phyloP scores from a whole-genome alignment of 2,329 filamentous ascomycete species.

The Colletotrichum sp. region DNA sequence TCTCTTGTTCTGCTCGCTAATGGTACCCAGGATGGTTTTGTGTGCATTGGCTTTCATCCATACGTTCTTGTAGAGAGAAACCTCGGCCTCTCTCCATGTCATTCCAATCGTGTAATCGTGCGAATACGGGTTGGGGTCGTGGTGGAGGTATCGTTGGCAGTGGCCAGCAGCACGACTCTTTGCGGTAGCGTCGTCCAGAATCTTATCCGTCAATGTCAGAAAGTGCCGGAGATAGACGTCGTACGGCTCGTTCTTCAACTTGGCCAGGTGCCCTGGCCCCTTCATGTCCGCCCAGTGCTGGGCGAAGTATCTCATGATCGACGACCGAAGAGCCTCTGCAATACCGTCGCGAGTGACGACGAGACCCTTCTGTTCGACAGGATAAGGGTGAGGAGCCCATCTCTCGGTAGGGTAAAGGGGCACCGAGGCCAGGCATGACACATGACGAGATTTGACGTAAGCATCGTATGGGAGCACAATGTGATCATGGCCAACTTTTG shows the following conservation, averaged over 20 bases:
- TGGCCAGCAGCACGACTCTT: neutral
- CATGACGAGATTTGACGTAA: neutral
- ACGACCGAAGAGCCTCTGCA: neutral
- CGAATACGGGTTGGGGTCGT: constrained; percentile 16
- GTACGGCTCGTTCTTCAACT: neutral
- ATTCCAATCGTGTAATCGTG: constrained; percentile 11
- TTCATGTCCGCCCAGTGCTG: neutral
- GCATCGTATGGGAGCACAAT: neutral
- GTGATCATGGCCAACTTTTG: neutral
- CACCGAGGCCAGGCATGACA: neutral
- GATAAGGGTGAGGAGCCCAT: neutral
- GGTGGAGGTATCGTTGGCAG: constrained; percentile 6
- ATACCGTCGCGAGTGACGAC: neutral
- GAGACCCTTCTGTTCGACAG: neutral
- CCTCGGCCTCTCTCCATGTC: neutral
- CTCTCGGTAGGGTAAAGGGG: neutral
- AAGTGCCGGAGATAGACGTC: neutral
- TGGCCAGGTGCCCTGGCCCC: neutral
- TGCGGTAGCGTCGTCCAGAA: neutral
- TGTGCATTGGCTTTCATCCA: constrained; percentile 5
- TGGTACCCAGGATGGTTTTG: neutral
- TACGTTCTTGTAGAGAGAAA: constrained; percentile 4
- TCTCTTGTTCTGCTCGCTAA: neutral
- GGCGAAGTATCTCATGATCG: neutral
- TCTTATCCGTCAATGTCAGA: neutral